Conservation (phyloP, 106 monocot species). For the Dioscorea alata region DNA sequence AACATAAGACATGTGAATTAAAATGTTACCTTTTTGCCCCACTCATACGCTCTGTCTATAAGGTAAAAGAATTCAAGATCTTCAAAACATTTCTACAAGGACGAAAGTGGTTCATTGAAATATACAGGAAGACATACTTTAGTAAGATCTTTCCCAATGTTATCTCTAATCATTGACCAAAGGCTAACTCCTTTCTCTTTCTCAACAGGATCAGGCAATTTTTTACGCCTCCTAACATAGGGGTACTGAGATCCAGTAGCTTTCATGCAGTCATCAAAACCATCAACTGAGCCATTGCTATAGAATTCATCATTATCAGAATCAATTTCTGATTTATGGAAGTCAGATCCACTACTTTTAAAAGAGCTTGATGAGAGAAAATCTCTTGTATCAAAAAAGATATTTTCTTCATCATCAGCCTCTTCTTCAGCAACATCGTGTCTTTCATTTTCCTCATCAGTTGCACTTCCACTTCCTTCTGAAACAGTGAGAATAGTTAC, state of each 20-base stretch:
- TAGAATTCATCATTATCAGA: constrained; percentile 68
- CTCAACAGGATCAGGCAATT: constrained; percentile 87
- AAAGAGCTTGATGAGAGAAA: constrained; percentile 94
- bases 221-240: constrained; percentile 67
- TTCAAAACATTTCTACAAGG: constrained; percentile 96
- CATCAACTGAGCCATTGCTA: constrained; percentile 39
- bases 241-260: constrained; percentile 42
- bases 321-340: constrained; percentile 54
- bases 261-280: constrained; percentile 31
- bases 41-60: constrained; percentile 84
- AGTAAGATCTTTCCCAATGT: constrained; percentile 97
- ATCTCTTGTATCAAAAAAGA: constrained; percentile 88
- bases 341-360: constrained; percentile 76
- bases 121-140: constrained; percentile 99
- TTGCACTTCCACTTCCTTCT: constrained; percentile 75
- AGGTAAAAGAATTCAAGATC: constrained; percentile 94
- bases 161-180: constrained; percentile 99
- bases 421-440: constrained; percentile 83
- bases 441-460: constrained; percentile 87
- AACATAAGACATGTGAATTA: too few relatives aligned
- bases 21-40: constrained; percentile 66
- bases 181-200: constrained; percentile 98
- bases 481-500: background rate
- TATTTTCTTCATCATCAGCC: constrained; percentile 86
- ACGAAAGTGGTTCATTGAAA: constrained; percentile 95